A percentile compares a stretch with the other conserved stretches of the same genome.
phyloP scores from a whole-genome alignment of 352 stramenopile genomes.

The Phytophthora niederhauseri region DNA sequence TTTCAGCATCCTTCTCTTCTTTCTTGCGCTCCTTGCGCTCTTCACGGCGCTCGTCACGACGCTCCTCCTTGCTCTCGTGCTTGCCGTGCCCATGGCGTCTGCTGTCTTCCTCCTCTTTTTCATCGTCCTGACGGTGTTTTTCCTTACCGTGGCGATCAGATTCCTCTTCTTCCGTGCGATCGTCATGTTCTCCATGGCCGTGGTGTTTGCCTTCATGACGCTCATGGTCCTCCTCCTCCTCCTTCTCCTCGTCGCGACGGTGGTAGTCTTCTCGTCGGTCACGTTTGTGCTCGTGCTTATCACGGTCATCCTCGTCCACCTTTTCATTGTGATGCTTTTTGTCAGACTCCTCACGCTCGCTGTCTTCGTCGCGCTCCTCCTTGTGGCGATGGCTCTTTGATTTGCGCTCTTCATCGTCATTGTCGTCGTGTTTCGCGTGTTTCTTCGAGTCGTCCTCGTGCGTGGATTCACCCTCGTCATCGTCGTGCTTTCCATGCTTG shows the following conservation, averaged over 20 bases:
- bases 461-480: constrained; percentile 9
- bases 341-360: background rate
- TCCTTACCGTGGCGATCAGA: constrained; percentile 7
- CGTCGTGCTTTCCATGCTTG: constrained; percentile 10
- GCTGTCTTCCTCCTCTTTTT: constrained; percentile 17
- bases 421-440: constrained; percentile 5
- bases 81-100: background rate
- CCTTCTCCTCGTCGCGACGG: constrained; percentile 10
- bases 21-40: constrained; percentile 14
- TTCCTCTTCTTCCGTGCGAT: constrained; percentile 4
- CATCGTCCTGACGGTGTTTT: constrained; percentile 2
- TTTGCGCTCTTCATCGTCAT: background rate
- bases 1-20: constrained; percentile 15
- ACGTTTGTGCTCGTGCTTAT: constrained; percentile 10
- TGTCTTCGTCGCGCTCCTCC: constrained; percentile 13
- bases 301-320: background rate
- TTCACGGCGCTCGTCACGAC: background rate
- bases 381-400: constrained; percentile 2
- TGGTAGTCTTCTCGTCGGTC: constrained; percentile 9
- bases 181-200: constrained; percentile 3
- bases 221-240: background rate
- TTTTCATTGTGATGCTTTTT: constrained; percentile 16
- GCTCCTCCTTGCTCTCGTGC: constrained; percentile 2
- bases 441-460: constrained; percentile 13
- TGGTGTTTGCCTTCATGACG: constrained; percentile 13